phyloP scores from a whole-genome alignment of 805 yeast genomes.

The Wickerhamomyces tratensis region DNA sequence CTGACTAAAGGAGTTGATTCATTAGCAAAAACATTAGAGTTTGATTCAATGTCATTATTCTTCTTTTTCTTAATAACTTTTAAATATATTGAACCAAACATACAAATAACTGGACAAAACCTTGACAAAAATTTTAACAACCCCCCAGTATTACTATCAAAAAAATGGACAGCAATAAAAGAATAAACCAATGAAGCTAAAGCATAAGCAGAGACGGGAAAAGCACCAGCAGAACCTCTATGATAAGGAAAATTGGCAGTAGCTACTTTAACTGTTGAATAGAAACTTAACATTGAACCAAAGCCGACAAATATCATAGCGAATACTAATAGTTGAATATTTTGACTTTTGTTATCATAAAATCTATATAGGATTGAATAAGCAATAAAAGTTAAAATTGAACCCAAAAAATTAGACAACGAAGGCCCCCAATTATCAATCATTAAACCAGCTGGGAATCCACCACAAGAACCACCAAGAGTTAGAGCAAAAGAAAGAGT shows the following conservation, averaged over 20 bases:
- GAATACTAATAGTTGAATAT: constrained; percentile 31
- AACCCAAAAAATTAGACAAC: constrained; percentile 43
- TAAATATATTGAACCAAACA: constrained; percentile 22
- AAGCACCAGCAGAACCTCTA: constrained; percentile 32
- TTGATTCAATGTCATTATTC: background rate
- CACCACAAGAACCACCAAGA: constrained; percentile 60
- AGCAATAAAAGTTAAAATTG: constrained; percentile 42
- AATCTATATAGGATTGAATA: constrained; percentile 40
- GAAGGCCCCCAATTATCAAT: constrained; percentile 56
- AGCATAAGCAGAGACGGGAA: constrained; percentile 37
- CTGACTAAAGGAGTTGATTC: background rate
- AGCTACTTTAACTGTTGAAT: constrained; percentile 40
- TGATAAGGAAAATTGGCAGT: constrained; percentile 58
- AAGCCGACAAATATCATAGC: constrained; percentile 50
- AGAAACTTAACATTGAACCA: constrained; percentile 54
- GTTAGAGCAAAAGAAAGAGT: constrained; percentile 51
- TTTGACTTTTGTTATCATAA: constrained; percentile 30
- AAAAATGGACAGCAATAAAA: constrained; percentile 41
- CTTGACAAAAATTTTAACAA: constrained; percentile 46
- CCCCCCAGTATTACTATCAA: constrained; percentile 41
- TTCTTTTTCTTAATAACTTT: constrained; percentile 11
- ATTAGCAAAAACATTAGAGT: background rate
- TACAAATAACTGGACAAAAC: constrained; percentile 30
- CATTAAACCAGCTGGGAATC: constrained; percentile 59
- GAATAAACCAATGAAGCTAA: constrained; percentile 62